phyloP scores from a whole-genome alignment of 352 stramenopile genomes.

The Phytophthora hibernalis region DNA sequence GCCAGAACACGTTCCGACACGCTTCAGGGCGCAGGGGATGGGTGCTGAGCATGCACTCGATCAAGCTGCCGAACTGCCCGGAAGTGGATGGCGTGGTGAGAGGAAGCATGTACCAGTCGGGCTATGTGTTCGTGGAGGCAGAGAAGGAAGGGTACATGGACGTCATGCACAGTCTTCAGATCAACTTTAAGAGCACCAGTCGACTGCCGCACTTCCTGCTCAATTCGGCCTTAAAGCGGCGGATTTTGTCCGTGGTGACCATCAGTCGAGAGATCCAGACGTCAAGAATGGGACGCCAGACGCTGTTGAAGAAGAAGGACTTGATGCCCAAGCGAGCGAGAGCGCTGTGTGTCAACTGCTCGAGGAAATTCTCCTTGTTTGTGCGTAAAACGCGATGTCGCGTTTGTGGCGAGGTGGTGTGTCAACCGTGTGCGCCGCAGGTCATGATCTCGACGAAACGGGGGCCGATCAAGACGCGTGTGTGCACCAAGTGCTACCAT shows the following conservation, averaged over 20 bases:
- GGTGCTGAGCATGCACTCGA: conserved; percentile 87
- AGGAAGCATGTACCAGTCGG: conserved; percentile 85
- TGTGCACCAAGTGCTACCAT: conserved; percentile 66
- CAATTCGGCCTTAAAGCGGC: conserved; percentile 66
- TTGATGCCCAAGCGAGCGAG: conserved; percentile 73
- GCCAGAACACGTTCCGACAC: conserved; percentile 83
- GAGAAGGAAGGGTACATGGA: conserved; percentile 82
- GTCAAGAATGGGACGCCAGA: conserved; percentile 59
- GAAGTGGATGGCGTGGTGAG: conserved; percentile 75
- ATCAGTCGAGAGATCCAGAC: conserved; percentile 75
- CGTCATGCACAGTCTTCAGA: conserved; percentile 87
- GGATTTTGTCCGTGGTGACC: conserved; percentile 69
- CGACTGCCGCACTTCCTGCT: conserved; percentile 71
- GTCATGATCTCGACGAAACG: conserved; percentile 50
- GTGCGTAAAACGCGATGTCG: conserved; percentile 76
- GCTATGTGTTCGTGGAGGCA: conserved; percentile 82
- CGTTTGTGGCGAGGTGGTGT: conserved; percentile 80
- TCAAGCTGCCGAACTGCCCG: conserved; percentile 78
- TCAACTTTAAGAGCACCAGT: conserved; percentile 85
- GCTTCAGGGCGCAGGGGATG: conserved; percentile 69
- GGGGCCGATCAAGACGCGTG: conserved; percentile 55
- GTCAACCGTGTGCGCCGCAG: conserved; percentile 69
- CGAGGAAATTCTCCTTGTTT: conserved; percentile 76
- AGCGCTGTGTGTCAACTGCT: conserved; percentile 62
- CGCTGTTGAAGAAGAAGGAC: conserved; percentile 67